These are phyloP conservation scores for Polymyxa betae DNA, from an alignment of 208 protist species.

Conservation along the genomic window DNA sequence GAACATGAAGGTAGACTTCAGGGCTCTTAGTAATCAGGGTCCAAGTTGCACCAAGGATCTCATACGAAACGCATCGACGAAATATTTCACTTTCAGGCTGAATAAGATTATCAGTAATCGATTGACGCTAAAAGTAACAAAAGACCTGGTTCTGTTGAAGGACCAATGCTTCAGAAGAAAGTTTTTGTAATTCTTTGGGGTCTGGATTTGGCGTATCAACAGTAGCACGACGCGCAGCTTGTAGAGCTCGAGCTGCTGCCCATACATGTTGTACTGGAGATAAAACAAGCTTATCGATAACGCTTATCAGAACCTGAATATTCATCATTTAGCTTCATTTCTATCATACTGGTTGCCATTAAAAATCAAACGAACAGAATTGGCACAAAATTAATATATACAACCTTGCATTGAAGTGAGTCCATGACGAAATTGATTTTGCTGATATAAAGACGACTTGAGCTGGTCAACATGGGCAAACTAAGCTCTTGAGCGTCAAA, in stretches of 20 bases:
- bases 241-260: background rate
- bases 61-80: conserved; percentile 41
- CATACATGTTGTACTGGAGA: conserved; percentile 16
- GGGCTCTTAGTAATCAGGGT: conserved; percentile 39
- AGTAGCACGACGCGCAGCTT: background rate
- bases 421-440: background rate
- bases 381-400: too few relatives aligned
- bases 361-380: too few relatives aligned
- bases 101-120: background rate
- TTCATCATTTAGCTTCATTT: too few relatives aligned
- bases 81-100: background rate
- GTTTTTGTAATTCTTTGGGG: conserved; percentile 7
- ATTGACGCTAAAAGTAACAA: background rate
- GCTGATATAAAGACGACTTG: background rate
- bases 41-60: background rate
- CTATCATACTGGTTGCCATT: too few relatives aligned
- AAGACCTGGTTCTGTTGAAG: background rate
- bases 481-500: background rate
- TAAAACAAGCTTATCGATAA: conserved; percentile 38
- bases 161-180: background rate
- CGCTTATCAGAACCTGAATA: background rate
- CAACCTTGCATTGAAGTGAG: conserved; percentile 22
- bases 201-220: background rate
- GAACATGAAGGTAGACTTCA: conserved; percentile 19
- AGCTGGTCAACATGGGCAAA: conserved; percentile 27